Base-by-base conservation (phyloP, 495 filamentous ascomycete species). In the Daldinia vernicosa region DNA sequence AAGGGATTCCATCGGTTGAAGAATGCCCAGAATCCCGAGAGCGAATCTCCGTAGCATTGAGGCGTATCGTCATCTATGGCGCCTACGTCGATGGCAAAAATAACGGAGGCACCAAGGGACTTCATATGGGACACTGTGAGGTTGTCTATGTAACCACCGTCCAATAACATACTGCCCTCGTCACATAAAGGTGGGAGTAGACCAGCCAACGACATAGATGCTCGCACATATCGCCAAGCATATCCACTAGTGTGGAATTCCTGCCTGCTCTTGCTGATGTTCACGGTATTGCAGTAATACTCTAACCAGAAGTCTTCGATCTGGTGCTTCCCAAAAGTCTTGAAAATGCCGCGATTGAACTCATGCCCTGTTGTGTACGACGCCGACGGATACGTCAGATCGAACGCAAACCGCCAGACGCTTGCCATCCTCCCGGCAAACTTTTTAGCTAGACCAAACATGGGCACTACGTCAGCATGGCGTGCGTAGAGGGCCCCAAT, bases 281-380 rank as follows among this genome's bases (percentile, higher is more conserved):
- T 98, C 27, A 96, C 98, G 0, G 94, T 98, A 78, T 99, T 99
- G 84, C 96, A 98, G 84, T 98, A 99, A 80, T 94, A 99, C 66
- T 97, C 93, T 15, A 99, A 87, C 95, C 95, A 98, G 77, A 98
- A 98, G 77, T 98, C 96, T 80, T 99, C 95, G 60, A 99, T 98
- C 78, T 98, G 95, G 39, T 91, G 90, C 67, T 97, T 92, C 8
- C 93, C 95, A 78, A 99, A 97, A 0, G 95, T 93, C 80, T 98
- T 98, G 87, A 98, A 99, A 75, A 99, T 98, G 11, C 96, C 96
- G 3, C 95, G 92, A 76, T 99, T 99, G 87, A 99, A 99, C 74
- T 98, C 95, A 78, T 99, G 95, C 4, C 95, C 95, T 0, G 95
- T 99, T 6, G 95, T 99, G 79, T 99, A 99, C 14, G 94, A 97